Evolutionary conservation across 768 basidiomycete genomes (phyloP), one percentile per base, ranked within the genome.

Genomic region (Auriscalpium vulgare): DNA sequence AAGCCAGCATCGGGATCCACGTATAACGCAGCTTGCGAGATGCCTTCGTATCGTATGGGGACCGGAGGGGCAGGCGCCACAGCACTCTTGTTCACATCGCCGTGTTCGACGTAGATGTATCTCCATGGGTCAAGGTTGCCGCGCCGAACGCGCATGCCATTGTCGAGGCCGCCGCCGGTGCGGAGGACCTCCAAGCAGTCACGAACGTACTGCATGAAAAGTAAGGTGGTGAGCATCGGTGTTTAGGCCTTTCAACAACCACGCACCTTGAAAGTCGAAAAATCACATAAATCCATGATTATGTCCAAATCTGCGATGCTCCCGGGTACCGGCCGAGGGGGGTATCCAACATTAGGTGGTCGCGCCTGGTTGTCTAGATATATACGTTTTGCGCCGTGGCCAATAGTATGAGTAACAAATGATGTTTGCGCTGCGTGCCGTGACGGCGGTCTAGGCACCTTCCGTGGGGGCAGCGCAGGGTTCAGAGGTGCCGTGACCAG

Each of bases 101-200:
- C 67, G 47, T 78, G 77, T 68, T 95, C 94, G 54, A 83, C 71
- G 69, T 88, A 97, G 60, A 94, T 84, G 66, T 97, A 93, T 65
- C 85, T 87, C 90, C 90, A 95, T 53, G 86, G 79, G 59, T 89
- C 84, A 68, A 86, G 76, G 61, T 82, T 84, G 1, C 85, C 88
- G 61, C 93, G 76, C 59, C 91, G 76, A 34, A 91, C 69, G n/a
- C 84, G 80, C 46, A 82, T 83, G 13, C 84, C 87, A 51, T 87
- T 86, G 67, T 99, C 95, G 47, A 98, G 78, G 14, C 91, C 88
- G 8, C 80, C 91, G 4, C 95, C 95, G 11, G 93, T 74, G 16
- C 95, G 83, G 29, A 99, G 79, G 47, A 95, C 85, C 69, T 98
- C 95, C 43, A 99, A 76, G 65, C 97, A 99, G 67, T 98, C 97